These are phyloP conservation scores for Phyllostachys edulis DNA, from an alignment of 176 grass and related monocot species.

Conservation along the genomic window DNA sequence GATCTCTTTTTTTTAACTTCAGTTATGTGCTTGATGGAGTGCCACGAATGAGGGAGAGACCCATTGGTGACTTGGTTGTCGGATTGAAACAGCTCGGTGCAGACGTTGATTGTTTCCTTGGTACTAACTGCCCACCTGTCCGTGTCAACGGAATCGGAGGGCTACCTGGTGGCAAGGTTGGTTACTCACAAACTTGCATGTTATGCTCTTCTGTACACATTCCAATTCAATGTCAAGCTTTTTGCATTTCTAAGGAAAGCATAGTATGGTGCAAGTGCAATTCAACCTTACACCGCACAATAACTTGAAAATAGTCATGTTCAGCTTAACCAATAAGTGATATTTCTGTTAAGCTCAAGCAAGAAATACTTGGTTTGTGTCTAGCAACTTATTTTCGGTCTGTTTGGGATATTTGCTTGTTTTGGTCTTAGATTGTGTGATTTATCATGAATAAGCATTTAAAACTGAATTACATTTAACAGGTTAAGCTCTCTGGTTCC, in stretches of 20 bases:
- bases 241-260: not conserved
- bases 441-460: not conserved
- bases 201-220: not conserved
- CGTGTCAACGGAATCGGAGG: slow-evolving; percentile 81
- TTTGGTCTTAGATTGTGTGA: not conserved
- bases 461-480: not conserved
- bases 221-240: not conserved
- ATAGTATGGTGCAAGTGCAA: not conserved
- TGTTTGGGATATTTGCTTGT: not conserved
- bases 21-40: slow-evolving; percentile 98
- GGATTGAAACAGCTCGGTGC: slow-evolving; percentile 95
- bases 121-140: slow-evolving; percentile 90
- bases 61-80: slow-evolving; percentile 83
- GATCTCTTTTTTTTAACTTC: not conserved
- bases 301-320: not conserved
- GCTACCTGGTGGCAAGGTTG: slow-evolving; percentile 96
- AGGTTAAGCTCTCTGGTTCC: slow-evolving; percentile 94
- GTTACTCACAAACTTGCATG: not conserved
- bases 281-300: not conserved
- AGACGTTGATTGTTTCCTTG: slow-evolving; percentile 90
- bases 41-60: slow-evolving; percentile 97
- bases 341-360: not conserved
- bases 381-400: not conserved
- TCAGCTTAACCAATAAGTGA: not conserved
- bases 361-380: not conserved